Evolutionary conservation across 2,329 filamentous ascomycete species (phyloP), one percentile per base, ranked within the genome.

Genomic region (Alternaria alternata): DNA sequence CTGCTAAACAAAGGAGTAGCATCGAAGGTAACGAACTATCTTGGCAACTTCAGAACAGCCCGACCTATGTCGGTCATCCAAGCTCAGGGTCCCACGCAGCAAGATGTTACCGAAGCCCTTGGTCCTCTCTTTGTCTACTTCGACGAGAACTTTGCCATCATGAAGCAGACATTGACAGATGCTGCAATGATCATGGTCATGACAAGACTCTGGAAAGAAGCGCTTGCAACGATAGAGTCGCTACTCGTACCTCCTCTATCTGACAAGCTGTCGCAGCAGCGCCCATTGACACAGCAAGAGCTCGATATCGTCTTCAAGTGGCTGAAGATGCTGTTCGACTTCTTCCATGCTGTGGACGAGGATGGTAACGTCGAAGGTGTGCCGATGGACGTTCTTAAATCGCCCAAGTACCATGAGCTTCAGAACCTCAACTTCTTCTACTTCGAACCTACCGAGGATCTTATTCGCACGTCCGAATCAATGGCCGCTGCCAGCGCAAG

Each of bases 101-200:
- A 85, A 7, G 93, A 97, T 61, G 86, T 97, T 20, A 90, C 92
- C 66, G 90, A 90, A 68, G 93, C 93, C 0, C 82, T 99, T 12
- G 89, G 91, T 68, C 91, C 93, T 5, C 85, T 99, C 1, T 95
- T 97, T 75, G 87, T 89, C 54, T 99, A 99, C 78, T 99, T 99
- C 75, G 92, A 99, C 76, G 94, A 97, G 76, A 99, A 99, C 74
- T 99, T 99, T 79, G 93, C 93, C 60, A 97, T 98, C 69, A 97
- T 99, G 94, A 97, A 98, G 81, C 89, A 95, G 78, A 97, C 94
- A 0, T 83, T 99, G 57, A 98, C 95, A 1, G 91, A 93, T 59
- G 90, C 93, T 58, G 96, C 95, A n/a, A 97, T 99, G 94, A 89
- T 94, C 70, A 94, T 95, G 76, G 95, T 99, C 70, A 99, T 99